Base-by-base conservation (phyloP, 768 basidiomycete genomes). In the Phylloporus sp. region DNA sequence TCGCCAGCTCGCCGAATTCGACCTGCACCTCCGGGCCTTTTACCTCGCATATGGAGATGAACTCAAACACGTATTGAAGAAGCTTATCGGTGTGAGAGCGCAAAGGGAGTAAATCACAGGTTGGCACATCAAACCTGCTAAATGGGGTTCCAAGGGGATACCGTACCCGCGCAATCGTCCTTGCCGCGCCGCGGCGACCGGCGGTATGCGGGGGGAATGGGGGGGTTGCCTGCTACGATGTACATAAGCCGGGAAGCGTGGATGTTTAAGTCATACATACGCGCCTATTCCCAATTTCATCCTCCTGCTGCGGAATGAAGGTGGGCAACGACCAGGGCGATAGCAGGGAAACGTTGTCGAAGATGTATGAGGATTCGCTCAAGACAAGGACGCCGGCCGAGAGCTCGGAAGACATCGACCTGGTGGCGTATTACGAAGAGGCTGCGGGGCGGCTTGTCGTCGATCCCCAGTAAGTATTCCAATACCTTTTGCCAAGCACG, bases 391-490 rank as follows among this genome's bases (percentile, higher is more conserved):
- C 0, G 2, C 9, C 3, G 7, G 22, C 5, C 1, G 6, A 24
- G 2, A 21, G 4, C 5, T n/a, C n/a, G n/a, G 38, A 46, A 20
- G 61, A 61, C 5, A 38, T 75, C 10, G 69, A 75, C 48, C 49
- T 73, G 29, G 42, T 59, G 20, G 44, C 60, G 0, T 79, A 77
- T 48, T 80, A 82, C 38, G 80, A 83, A 50, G 60, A 70, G 10
- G 66, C 69, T 49, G 80, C 79, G 1, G 82, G 82, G 9, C 70
- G 81, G 17, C 64, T 84, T 33, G 77, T 84, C 41, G 67, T 84
- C 11, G 81, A 84, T 60, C 81, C 81, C 11, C 64, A 70, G 82
- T 80, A 48, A 18, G 78, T 71, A 26, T 26, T 18, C 8, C 9
- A 3, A 5, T 17, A 5, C 7, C 9, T 21, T 23, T 2, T 13